These are phyloP conservation scores for Anthracocystis walkeri DNA, from an alignment of 1,284 basidiomycete genomes.

Conservation along the genomic window DNA sequence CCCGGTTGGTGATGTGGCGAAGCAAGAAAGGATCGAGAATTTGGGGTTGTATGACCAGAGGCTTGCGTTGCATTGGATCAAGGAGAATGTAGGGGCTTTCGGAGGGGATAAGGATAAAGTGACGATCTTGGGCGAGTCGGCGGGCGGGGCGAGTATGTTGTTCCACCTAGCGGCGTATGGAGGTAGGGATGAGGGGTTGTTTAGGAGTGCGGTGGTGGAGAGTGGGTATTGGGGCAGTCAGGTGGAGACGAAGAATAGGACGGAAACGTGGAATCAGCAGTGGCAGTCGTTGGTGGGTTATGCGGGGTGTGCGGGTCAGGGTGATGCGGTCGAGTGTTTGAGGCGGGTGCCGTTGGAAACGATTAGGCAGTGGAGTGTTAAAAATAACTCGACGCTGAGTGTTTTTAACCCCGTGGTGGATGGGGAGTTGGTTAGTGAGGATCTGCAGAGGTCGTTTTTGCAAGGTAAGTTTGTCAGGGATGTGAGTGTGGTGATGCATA, in stretches of 20 bases:
- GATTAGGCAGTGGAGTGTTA: constrained; percentile 29
- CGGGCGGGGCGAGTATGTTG: constrained; percentile 42
- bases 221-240: constrained; percentile 30
- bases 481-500: constrained; percentile 17
- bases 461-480: constrained; percentile 25
- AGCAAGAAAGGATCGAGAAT: constrained; percentile 16
- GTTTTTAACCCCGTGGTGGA: constrained; percentile 28
- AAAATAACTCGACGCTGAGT: background rate
- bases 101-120: constrained; percentile 47
- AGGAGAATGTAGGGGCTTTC: constrained; percentile 47
- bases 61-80: constrained; percentile 49
- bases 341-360: constrained; percentile 25
- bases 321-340: constrained; percentile 26
- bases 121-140: constrained; percentile 49
- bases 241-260: constrained; percentile 11
- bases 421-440: constrained; percentile 31
- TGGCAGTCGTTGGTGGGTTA: constrained; percentile 17
- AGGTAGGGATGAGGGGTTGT: constrained; percentile 30
- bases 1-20: constrained; percentile 12
- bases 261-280: constrained; percentile 8
- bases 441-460: constrained; percentile 33
- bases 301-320: constrained; percentile 11
- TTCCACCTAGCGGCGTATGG: constrained; percentile 32
- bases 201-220: constrained; percentile 14
- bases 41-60: constrained; percentile 52